Evolutionary conservation across 306 rosid genomes (phyloP), one percentile per base, ranked within the genome.

Genomic region (Albizia julibrissin): DNA sequence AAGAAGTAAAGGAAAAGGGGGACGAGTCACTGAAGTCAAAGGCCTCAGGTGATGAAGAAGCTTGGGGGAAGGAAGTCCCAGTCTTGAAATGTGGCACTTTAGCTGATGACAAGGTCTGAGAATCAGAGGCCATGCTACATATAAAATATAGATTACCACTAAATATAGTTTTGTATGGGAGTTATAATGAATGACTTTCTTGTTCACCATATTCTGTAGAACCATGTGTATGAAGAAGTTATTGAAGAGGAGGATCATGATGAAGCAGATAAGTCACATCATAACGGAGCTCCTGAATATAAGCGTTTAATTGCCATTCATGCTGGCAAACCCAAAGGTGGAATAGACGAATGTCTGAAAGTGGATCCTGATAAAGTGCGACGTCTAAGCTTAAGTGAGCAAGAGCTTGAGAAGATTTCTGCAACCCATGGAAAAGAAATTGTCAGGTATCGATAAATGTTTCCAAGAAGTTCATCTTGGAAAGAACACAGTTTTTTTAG

Each of bases 301-400:
- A 88, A 81, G 83, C 85, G 69, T 66, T 84, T 96, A 76, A 96
- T 96, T 81, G 94, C 99, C 84, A 90, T 96, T 92, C 98, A 96
- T 87, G 96, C 99, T 78, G 98, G 99, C 74, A 93, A 92, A 87
- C 92, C 99, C 46, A 94, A 96, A 89, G 99, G 99, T 81, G 99
- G 99, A 70, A 47, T 94, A 80, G 81, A 40, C 0, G 94, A 91
- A 65, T 87, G 94, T 73, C 93, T 96, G 84, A 90, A 84, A 86
- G 90, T 92, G 78, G 99, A 92, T 87, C 97, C 97, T 67, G 86
- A 93, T 72, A 93, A 90, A 87, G 98, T 90, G 61, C 87, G 92
- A 69, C 98, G 99, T 66, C 80, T 96, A 69, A 96, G 99, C 89
- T 91, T 96, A 90, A 94, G 99, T 62, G 99, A 96, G 95, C 97